These are phyloP conservation scores for Plasmodium ovale DNA, from an alignment of 169 alveolate species.

Conservation along the genomic window DNA sequence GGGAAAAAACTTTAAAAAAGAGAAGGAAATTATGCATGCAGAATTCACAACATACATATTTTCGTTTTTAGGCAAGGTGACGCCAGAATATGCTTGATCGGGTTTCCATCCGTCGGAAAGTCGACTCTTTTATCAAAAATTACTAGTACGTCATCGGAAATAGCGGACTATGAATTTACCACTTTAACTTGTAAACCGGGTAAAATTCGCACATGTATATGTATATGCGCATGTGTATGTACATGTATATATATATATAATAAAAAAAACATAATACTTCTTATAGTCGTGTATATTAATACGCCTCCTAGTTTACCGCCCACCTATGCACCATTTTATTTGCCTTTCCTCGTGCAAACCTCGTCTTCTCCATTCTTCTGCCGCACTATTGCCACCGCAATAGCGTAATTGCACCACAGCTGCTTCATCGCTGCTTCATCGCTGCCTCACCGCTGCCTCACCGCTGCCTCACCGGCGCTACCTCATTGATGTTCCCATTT, in stretches of 20 bases:
- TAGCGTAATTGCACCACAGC: too few species aligned
- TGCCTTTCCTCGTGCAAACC: too few species aligned
- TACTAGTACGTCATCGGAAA: slow-evolving; percentile 97
- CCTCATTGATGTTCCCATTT: too few species aligned
- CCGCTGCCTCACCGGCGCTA: too few species aligned
- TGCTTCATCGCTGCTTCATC: too few species aligned
- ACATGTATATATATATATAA: not conserved
- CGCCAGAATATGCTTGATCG: slow-evolving; percentile 98
- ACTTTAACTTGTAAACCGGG: slow-evolving; percentile 99
- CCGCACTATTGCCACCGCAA: too few species aligned
- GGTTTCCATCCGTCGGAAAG: slow-evolving; percentile 99
- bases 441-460: too few species aligned
- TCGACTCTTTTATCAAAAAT: slow-evolving; percentile 96
- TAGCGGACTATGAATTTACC: slow-evolving; percentile 99
- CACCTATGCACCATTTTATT: too few species aligned
- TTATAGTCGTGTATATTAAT: too few species aligned
- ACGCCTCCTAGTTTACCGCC: too few species aligned
- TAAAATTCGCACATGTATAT: not conserved
- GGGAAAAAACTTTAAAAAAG: slow-evolving; percentile 2
- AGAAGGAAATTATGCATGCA: not conserved
- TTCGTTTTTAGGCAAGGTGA: slow-evolving; percentile 92
- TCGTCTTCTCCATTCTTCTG: too few species aligned
- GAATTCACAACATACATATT: not conserved
- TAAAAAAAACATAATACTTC: too few species aligned
- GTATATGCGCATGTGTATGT: not conserved